phyloP scores from a whole-genome alignment of 1,284 basidiomycete genomes.

The Cryptococcus sp. region DNA sequence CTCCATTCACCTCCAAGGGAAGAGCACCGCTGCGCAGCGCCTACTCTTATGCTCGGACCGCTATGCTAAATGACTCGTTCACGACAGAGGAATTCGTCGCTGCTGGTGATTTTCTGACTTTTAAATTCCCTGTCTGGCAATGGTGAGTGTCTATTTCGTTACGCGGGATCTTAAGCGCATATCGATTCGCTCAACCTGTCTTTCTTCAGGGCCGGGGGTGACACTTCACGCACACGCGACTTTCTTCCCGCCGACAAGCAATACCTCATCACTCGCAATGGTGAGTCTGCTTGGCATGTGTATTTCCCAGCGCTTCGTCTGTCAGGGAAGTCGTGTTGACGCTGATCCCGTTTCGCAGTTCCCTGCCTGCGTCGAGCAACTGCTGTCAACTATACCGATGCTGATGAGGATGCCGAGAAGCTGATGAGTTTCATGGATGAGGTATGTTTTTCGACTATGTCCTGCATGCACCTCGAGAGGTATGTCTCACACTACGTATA shows the following conservation, averaged over 20 bases:
- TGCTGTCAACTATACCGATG: conserved; percentile 88
- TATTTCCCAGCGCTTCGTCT: background rate
- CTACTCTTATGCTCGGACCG: background rate
- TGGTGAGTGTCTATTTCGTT: conserved; percentile 62
- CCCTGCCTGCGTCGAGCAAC: conserved; percentile 88
- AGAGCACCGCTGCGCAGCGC: background rate
- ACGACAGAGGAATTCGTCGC: conserved; percentile 87
- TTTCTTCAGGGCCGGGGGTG: conserved; percentile 76
- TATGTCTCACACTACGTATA: conserved; percentile 11
- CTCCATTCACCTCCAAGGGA: background rate
- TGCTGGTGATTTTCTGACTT: conserved; percentile 88
- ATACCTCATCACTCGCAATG: conserved; percentile 87
- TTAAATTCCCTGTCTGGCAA: conserved; percentile 95
- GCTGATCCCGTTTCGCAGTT: conserved; percentile 70
- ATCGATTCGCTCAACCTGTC: conserved; percentile 6
- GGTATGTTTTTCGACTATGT: conserved; percentile 25
- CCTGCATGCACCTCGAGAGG: background rate
- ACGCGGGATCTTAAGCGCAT: background rate
- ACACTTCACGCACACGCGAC: conserved; percentile 77
- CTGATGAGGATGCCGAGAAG: conserved; percentile 90
- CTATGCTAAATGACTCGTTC: background rate
- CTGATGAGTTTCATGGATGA: conserved; percentile 62
- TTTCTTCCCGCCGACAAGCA: conserved; percentile 94
- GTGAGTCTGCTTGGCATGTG: conserved; percentile 43
- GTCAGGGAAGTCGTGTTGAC: background rate